These are phyloP conservation scores for Dictyostelium citrinum DNA, from an alignment of 78 protist species.

Conservation along the genomic window DNA sequence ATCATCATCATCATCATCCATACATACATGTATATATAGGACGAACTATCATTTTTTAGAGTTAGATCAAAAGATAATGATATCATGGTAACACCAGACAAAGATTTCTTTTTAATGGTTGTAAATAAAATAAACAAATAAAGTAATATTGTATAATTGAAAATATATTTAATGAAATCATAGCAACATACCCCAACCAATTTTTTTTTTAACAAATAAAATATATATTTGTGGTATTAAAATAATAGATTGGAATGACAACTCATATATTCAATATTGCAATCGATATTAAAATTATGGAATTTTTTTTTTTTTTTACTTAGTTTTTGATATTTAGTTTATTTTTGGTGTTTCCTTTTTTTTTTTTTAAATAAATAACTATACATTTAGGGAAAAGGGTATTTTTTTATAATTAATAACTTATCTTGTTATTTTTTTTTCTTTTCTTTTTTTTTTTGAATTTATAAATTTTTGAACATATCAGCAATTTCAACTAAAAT, in stretches of 20 bases:
- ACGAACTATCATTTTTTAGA: conserved; percentile 68
- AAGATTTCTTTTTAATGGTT: conserved; percentile 41
- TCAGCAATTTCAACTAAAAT: conserved; percentile 1
- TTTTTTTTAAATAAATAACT: neutral
- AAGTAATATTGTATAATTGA: neutral
- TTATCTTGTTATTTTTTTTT: neutral
- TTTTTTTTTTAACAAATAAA: too few species aligned
- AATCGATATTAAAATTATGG: neutral
- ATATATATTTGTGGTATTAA: too few species aligned
- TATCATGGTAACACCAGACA: conserved; percentile 70
- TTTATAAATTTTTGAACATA: neutral
- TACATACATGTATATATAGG: too few species aligned
- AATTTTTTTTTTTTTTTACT: neutral
- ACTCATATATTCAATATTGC: too few species aligned
- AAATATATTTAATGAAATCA: neutral
- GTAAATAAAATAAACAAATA: conserved; percentile 40
- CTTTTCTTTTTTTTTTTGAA: neutral
- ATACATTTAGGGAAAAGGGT: neutral
- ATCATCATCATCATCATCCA: too few species aligned
- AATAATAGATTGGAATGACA: too few species aligned
- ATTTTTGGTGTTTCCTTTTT: neutral
- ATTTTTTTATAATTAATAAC: too few species aligned
- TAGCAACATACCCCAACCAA: neutral
- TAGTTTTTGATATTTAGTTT: neutral
- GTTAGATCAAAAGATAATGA: conserved; percentile 72